phyloP scores from a whole-genome alignment of 371 early-diverging fungal species.

The Mucor plumbeus region DNA sequence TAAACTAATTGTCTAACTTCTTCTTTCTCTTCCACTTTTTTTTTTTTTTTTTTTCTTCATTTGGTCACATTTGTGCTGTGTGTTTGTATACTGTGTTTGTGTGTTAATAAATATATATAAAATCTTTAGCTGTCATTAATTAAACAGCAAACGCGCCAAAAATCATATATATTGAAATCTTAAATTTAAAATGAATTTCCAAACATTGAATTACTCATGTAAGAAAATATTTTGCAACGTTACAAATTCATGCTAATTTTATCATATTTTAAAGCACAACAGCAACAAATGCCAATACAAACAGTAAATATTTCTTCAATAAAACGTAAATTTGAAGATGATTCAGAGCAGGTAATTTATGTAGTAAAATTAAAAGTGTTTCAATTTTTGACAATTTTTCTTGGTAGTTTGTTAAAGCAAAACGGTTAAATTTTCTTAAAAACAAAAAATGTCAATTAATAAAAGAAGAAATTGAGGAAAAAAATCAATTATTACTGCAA shows the following conservation, averaged over 20 bases:
- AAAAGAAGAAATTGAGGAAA: not conserved
- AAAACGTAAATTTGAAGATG: slow-evolving; percentile 6
- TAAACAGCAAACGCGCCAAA: not conserved
- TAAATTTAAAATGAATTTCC: not conserved
- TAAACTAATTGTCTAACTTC: not conserved
- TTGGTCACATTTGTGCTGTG: not conserved
- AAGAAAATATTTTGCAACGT: slow-evolving; percentile 2
- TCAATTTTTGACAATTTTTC: not conserved
- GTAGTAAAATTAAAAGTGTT: not conserved
- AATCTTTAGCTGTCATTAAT: not conserved
- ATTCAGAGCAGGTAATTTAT: not conserved
- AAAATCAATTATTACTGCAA: not conserved
- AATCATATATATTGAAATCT: not conserved
- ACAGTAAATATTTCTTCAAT: not conserved
- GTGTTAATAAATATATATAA: not conserved
- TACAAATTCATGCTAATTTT: slow-evolving; percentile 8
- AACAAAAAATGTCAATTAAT: not conserved
- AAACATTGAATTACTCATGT: slow-evolving; percentile 2
- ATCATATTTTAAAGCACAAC: not conserved
- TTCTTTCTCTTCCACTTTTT: not conserved
- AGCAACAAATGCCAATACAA: slow-evolving; percentile 6
- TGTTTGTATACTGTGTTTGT: not conserved
- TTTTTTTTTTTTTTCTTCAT: not conserved
- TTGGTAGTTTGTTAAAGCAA: not conserved
- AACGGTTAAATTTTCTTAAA: not conserved